These are phyloP conservation scores for Eucalyptus shirleyi DNA, from an alignment of 345 rosid genomes.

Conservation along the genomic window DNA sequence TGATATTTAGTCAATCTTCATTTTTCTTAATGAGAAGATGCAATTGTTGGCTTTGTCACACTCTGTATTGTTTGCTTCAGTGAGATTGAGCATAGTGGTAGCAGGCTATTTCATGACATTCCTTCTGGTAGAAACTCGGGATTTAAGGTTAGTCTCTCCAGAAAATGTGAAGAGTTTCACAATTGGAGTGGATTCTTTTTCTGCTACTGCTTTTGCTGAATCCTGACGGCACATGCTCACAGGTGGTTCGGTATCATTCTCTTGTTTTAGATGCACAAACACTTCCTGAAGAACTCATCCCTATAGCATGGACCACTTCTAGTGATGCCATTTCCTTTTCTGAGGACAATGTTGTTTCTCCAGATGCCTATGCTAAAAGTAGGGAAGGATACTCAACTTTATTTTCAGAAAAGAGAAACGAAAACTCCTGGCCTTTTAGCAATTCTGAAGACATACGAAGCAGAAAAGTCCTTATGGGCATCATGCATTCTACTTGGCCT, in stretches of 20 bases:
- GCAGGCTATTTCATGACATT: conserved; percentile 53
- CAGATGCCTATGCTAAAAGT: conserved; percentile 4
- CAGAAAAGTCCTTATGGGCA: conserved; percentile 67
- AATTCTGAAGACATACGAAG: conserved; percentile 4
- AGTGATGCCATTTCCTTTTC: conserved; percentile 37
- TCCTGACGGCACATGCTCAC: background rate
- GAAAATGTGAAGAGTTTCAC: background rate
- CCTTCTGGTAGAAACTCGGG: conserved; percentile 79
- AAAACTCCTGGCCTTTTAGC: conserved; percentile 10
- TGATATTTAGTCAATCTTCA: background rate
- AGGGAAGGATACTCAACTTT: conserved; percentile 3
- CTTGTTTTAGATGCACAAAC: conserved; percentile 69
- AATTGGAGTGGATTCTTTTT: background rate
- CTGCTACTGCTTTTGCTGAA: background rate
- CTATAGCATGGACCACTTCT: conserved; percentile 78
- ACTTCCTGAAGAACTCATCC: conserved; percentile 71
- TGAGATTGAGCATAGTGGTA: conserved; percentile 78
- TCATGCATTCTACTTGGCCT: conserved; percentile 79
- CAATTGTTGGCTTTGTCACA: background rate
- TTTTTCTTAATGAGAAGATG: background rate
- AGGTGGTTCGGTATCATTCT: conserved; percentile 97
- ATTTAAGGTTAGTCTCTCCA: conserved; percentile 52
- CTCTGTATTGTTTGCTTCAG: conserved; percentile 13
- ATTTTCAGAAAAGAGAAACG: conserved; percentile 13
- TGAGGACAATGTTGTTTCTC: conserved; percentile 18